A percentile compares a stretch with the other conserved stretches of the same genome.
Conservation (phyloP, 208 protist species). For the Trypanosoma cruzi region DNA sequence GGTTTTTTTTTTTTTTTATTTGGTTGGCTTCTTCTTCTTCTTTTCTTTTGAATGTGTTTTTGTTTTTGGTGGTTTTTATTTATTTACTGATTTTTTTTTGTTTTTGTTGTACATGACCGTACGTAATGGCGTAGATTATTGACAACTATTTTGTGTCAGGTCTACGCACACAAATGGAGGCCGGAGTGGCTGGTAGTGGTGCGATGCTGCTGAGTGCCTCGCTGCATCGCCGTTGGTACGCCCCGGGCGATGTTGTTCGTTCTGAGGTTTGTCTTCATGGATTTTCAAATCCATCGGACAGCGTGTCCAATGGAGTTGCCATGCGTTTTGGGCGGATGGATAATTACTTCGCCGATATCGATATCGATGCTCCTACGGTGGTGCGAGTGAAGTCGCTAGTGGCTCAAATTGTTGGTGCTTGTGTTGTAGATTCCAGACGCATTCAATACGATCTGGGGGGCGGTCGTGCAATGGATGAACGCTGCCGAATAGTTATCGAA, state of each 20-base stretch:
- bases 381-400: slow-evolving; percentile 34
- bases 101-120: not conserved
- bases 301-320: not conserved
- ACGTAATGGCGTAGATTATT: too few species aligned
- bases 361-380: slow-evolving; percentile 15
- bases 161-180: not conserved
- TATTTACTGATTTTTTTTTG: not conserved
- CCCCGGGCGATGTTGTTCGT: slow-evolving; percentile 53
- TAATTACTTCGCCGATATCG: slow-evolving; percentile 34
- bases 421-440: slow-evolving; percentile 35
- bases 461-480: not conserved
- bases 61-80: too few species aligned
- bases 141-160: too few species aligned
- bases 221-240: slow-evolving; percentile 66
- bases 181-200: not conserved
- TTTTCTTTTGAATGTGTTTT: too few species aligned
- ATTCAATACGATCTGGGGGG: slow-evolving; percentile 28
- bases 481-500: not conserved
- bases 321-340: slow-evolving; percentile 34
- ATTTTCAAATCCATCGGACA: not conserved
- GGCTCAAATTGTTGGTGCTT: slow-evolving; percentile 29
- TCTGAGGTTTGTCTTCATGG: slow-evolving; percentile 15
- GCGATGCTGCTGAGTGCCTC: slow-evolving; percentile 27
- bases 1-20: slow-evolving; percentile 22
- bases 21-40: slow-evolving; percentile 29